These are phyloP conservation scores for Bisporella sp. DNA, from an alignment of 2,329 filamentous ascomycete genomes.

Conservation along the genomic window DNA sequence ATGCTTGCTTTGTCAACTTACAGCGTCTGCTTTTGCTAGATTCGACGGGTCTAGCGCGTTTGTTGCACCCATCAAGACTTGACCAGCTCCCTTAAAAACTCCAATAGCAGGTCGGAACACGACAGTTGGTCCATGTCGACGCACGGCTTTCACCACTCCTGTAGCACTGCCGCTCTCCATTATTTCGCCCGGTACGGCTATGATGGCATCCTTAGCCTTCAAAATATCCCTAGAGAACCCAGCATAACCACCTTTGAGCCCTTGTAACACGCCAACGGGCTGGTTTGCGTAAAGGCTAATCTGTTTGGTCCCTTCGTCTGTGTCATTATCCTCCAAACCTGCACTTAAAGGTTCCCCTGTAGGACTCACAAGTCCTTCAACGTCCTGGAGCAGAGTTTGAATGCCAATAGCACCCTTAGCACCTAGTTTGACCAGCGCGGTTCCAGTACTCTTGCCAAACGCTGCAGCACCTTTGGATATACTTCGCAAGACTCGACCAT, in stretches of 20 bases:
- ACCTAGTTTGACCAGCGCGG: slow-evolving; percentile 87
- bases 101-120: slow-evolving; percentile 88
- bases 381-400: slow-evolving; percentile 83
- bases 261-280: slow-evolving; percentile 81
- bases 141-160: slow-evolving; percentile 71
- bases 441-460: slow-evolving; percentile 90
- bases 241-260: slow-evolving; percentile 73
- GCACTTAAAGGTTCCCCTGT: slow-evolving; percentile 27
- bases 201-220: slow-evolving; percentile 81
- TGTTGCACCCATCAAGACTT: slow-evolving; percentile 84
- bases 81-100: slow-evolving; percentile 79
- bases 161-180: slow-evolving; percentile 79
- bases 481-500: slow-evolving; percentile 85
- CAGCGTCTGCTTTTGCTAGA: slow-evolving; percentile 76
- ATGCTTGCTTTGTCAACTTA: slow-evolving; percentile 42
- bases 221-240: slow-evolving; percentile 84
- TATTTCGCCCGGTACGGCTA: slow-evolving; percentile 87
- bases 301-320: slow-evolving; percentile 66
- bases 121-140: slow-evolving; percentile 82
- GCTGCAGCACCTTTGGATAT: slow-evolving; percentile 84
- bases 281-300: slow-evolving; percentile 93
- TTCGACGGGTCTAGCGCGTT: slow-evolving; percentile 86
- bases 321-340: slow-evolving; percentile 47
- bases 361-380: slow-evolving; percentile 67
- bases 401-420: slow-evolving; percentile 93